Conservation (phyloP, 768 basidiomycete species). For the Amanita subjunquillea region DNA sequence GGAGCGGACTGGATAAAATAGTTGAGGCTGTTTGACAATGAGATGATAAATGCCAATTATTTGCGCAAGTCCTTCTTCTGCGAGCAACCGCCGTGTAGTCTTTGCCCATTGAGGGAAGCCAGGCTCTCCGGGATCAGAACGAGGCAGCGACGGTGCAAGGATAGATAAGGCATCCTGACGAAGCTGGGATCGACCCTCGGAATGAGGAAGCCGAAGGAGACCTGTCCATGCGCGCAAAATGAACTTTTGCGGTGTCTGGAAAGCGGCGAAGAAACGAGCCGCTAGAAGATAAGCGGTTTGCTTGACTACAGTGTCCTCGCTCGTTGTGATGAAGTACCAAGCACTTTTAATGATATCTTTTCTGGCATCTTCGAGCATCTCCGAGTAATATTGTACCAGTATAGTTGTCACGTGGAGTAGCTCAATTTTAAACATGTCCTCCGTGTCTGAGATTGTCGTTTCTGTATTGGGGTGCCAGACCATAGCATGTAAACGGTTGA, state of each 20-base stretch:
- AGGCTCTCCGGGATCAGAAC: conserved; percentile 42
- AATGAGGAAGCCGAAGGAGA: conserved; percentile 64
- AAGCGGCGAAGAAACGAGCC: conserved; percentile 85
- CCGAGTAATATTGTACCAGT: conserved; percentile 75
- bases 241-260: conserved; percentile 86
- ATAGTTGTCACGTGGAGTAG: conserved; percentile 82
- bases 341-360: conserved; percentile 93
- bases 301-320: conserved; percentile 85
- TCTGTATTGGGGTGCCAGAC: conserved; percentile 79
- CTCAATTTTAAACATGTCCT: conserved; percentile 88
- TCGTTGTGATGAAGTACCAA: conserved; percentile 72
- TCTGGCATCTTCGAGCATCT: conserved; percentile 70
- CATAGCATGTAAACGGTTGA: conserved; percentile 56
- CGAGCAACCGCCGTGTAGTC: conserved; percentile 72
- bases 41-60: conserved; percentile 81
- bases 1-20: conserved; percentile 90
- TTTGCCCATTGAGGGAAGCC: conserved; percentile 77
- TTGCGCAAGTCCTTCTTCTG: conserved; percentile 77
- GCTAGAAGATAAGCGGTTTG: conserved; percentile 87
- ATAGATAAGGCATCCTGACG: conserved; percentile 80
- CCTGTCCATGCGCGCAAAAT: conserved; percentile 86
- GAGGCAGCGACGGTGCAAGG: conserved; percentile 73
- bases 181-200: conserved; percentile 67
- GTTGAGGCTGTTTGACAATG: conserved; percentile 79
- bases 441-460: conserved; percentile 42